Evolutionary conservation across 2,329 filamentous ascomycete species (phyloP), one percentile per base, ranked within the genome.

Genomic region (Xylaria sp.): DNA sequence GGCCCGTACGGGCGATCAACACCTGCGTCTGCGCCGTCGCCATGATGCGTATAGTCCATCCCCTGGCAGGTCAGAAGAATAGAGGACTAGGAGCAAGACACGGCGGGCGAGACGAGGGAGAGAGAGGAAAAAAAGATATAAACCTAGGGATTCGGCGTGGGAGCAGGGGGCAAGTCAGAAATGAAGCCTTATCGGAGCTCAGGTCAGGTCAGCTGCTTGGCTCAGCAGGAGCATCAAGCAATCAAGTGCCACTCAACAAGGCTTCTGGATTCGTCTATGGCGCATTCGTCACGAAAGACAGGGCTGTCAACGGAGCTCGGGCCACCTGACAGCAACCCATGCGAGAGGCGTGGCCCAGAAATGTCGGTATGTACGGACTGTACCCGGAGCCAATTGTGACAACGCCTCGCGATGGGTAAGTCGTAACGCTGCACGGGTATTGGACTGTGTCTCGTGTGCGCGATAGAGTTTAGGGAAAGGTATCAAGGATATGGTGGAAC

Each of bases 1-100:
- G 88, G 79, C 93, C 93, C 75, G 90, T 92, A 78, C 96, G 92
- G 82, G 91, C 92, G 71, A 96, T 88, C 79, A 91, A 90, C 75
- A 96, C 87, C 78, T 91, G 86, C 72, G 93, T 85, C 78, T 90
- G 89, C 91, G 9, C 29, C 4, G 96, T 96, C 76, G 80, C 83
- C 76, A 78, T 76, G 62, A 47, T 59, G 60, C 61, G 48, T 63
- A 59, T 56, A 65, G 66, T 69, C 68, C 67, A 69, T 69, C 59
- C 62, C 66, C 63, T 54, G 40, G 44, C 53, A 59, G 39, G 60
- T 56, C 54, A 54, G 60, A 60, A 48, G 50, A 52, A n/a, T n/a
- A 24, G 47, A 52, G 16, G 11, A 34, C 29, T 13, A 13, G 11
- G 2, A 2, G 40, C 24, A 22, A 21, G 19, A n/a, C 29, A 34